A percentile compares a stretch with the other conserved stretches of the same genome.
These are phyloP conservation scores for Aspergillus proliferans DNA, from an alignment of 2,329 filamentous ascomycete species.

Conservation along the genomic window DNA sequence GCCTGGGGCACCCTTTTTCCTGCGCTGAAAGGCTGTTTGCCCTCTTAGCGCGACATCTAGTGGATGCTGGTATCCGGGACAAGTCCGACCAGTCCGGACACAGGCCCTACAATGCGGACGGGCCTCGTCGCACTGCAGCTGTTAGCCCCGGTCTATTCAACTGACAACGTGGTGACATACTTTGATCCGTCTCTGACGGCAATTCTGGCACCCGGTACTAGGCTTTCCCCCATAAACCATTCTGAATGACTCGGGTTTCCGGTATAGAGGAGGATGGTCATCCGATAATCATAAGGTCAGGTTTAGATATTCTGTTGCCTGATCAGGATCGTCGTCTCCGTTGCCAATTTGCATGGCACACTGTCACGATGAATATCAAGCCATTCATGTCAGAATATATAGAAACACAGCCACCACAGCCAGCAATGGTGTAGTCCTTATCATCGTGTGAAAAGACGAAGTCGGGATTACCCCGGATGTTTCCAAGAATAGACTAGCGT, in stretches of 20 bases:
- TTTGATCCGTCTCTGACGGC: conserved; percentile 24
- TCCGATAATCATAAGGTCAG: not conserved
- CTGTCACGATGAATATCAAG: too few species aligned
- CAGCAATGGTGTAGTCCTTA: too few species aligned
- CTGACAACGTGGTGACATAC: conserved; percentile 5
- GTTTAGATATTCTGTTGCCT: not conserved
- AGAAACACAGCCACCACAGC: too few species aligned
- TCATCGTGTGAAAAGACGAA: not conserved
- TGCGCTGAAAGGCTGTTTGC: conserved; percentile 15
- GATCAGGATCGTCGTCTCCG: not conserved
- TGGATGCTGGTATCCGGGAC: conserved; percentile 24
- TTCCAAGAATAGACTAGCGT: not conserved
- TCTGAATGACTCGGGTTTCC: not conserved
- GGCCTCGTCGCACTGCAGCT: conserved; percentile 23
- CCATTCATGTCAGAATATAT: too few species aligned
- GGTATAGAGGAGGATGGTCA: not conserved
- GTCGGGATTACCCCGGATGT: not conserved
- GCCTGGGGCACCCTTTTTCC: not conserved
- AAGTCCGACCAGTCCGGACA: conserved; percentile 19
- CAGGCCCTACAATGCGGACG: conserved; percentile 25
- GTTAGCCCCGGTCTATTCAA: not conserved
- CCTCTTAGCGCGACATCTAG: conserved; percentile 24
- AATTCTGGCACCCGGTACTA: conserved; percentile 23
- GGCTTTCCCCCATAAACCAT: conserved; percentile 26
- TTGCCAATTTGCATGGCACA: too few species aligned